phyloP scores from a whole-genome alignment of 805 yeast genomes.

The Candida schatavii region DNA sequence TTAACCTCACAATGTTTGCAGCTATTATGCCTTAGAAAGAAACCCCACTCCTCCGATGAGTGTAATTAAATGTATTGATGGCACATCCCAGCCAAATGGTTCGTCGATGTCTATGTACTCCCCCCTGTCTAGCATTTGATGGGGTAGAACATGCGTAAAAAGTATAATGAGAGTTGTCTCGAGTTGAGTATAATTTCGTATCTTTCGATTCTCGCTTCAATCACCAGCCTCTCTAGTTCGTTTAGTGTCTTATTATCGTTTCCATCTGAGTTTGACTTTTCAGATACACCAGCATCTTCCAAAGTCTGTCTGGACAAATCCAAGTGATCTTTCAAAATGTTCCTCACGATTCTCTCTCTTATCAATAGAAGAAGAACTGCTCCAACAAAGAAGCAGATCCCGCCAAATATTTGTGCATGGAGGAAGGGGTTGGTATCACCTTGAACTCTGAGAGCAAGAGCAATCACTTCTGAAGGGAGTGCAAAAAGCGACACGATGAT shows the following conservation, averaged over 20 bases:
- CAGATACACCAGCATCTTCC: too few species aligned
- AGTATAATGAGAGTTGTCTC: conserved; percentile 2
- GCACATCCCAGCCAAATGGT: too few species aligned
- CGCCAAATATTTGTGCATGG: conserved; percentile 61
- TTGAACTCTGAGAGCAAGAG: conserved; percentile 40
- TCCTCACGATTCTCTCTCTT: conserved; percentile 51
- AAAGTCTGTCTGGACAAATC: conserved; percentile 5
- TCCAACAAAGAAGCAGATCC: conserved; percentile 44
- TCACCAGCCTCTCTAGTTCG: not conserved
- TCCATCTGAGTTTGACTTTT: not conserved
- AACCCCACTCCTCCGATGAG: too few species aligned
- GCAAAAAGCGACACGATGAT: conserved; percentile 29
- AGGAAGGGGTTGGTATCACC: conserved; percentile 42
- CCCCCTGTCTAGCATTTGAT: conserved; percentile 1
- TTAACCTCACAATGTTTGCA: too few species aligned
- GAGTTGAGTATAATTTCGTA: conserved; percentile 8
- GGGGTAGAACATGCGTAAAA: conserved; percentile 18
- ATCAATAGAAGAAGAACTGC: conserved; percentile 42
- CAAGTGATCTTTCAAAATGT: conserved; percentile 27
- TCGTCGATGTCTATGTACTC: too few species aligned
- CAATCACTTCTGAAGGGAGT: conserved; percentile 53
- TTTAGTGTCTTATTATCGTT: too few species aligned
- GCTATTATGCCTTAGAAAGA: too few species aligned
- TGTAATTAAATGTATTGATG: too few species aligned
- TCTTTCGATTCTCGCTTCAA: not conserved